Conservation (phyloP, 2,329 filamentous ascomycete species). For the Incumbomyces delicatus region DNA sequence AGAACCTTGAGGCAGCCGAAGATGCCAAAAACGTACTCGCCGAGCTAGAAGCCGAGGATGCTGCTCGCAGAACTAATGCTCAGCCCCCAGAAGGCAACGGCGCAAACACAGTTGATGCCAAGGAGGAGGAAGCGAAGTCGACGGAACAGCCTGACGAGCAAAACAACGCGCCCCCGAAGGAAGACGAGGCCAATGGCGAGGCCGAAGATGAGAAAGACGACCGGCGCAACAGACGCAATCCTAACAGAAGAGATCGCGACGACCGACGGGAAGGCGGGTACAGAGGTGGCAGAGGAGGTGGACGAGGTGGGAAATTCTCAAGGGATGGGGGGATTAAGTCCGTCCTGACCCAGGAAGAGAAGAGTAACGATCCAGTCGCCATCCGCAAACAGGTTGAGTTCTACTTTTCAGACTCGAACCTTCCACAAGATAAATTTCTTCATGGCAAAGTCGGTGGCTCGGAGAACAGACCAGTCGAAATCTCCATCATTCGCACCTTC, state of each 20-base stretch:
- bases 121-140: conserved; percentile 5
- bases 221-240: conserved; percentile 9
- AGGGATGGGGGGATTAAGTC: conserved; percentile 56
- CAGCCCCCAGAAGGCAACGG: conserved; percentile 11
- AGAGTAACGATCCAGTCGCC: conserved; percentile 65
- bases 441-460: conserved; percentile 66
- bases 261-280: conserved; percentile 4
- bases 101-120: conserved; percentile 1
- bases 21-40: conserved; percentile 38
- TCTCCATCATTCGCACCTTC: conserved; percentile 74
- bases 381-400: conserved; percentile 92
- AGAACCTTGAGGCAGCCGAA: conserved; percentile 35
- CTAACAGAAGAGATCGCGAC: conserved; percentile 4
- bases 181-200: conserved; percentile 7
- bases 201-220: conserved; percentile 13
- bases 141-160: conserved; percentile 28
- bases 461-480: conserved; percentile 69
- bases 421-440: conserved; percentile 80
- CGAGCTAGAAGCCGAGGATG: conserved; percentile 32
- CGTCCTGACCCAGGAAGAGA: conserved; percentile 55
- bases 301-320: conserved; percentile 21
- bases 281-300: conserved; percentile 22
- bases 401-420: conserved; percentile 88
- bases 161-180: conserved; percentile 17
- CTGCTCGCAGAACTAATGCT: conserved; percentile 1